phyloP scores from a whole-genome alignment of 441 rosid genomes.

The Adansonia rubrostipa region DNA sequence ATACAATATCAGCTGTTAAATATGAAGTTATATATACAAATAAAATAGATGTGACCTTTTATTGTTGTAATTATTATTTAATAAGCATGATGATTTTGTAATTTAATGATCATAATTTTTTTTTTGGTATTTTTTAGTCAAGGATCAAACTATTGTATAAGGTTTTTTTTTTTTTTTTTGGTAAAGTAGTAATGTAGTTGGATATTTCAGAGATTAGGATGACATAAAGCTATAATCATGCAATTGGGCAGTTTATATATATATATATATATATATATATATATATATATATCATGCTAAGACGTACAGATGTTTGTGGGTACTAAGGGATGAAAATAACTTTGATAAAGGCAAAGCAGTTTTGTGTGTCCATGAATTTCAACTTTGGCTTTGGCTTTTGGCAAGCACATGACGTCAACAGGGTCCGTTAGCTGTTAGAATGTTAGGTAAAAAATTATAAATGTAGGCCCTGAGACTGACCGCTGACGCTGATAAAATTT shows the following conservation, averaged over 20 bases:
- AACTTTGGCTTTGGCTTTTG: not conserved
- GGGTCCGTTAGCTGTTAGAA: too few species aligned
- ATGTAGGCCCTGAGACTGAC: not conserved
- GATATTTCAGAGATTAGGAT: not conserved
- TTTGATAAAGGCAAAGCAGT: not conserved
- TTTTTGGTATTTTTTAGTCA: too few species aligned
- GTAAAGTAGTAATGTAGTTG: not conserved
- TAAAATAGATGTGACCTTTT: not conserved
- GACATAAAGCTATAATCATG: not conserved
- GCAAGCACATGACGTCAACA: too few species aligned
- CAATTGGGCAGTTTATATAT: not conserved
- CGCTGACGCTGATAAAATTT: not conserved
- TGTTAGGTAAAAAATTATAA: not conserved
- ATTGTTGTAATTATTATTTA: too few species aligned
- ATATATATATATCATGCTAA: not conserved
- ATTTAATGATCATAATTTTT: too few species aligned
- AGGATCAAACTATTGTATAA: too few species aligned
- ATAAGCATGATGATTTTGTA: too few species aligned
- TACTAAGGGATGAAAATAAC: not conserved
- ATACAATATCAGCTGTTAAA: too few species aligned
- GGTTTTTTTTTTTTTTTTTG: too few species aligned
- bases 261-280: too few species aligned
- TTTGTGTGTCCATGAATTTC: not conserved
- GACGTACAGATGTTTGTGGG: not conserved
- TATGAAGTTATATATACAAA: not conserved